Evolutionary conservation across 768 basidiomycete species (phyloP).

Genomic region (Macrolepiota albuminosa): DNA sequence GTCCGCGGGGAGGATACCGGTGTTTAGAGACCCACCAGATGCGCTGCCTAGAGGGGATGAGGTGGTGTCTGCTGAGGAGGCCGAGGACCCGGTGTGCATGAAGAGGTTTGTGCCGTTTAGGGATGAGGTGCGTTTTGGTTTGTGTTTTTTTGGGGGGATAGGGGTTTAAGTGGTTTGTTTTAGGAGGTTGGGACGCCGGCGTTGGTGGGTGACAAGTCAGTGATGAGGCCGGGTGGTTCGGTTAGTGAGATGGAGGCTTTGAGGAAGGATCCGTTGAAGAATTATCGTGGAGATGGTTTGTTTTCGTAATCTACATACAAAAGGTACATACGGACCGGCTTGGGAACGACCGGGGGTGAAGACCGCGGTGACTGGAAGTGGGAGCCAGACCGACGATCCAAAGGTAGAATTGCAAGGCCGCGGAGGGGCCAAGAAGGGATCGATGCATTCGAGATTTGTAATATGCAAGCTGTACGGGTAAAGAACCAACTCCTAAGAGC

Average conservation of each 20-base stretch:
- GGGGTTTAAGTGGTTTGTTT: conserved; percentile 16
- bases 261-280: conserved; percentile 76
- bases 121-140: too few species aligned
- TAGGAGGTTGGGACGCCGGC: conserved; percentile 67
- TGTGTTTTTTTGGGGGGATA: background rate
- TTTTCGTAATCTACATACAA: too few species aligned
- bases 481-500: too few species aligned
- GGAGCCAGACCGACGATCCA: too few species aligned
- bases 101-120: too few species aligned
- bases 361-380: too few species aligned
- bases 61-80: background rate
- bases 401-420: too few species aligned
- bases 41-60: conserved; percentile 17
- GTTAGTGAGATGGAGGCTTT: conserved; percentile 67
- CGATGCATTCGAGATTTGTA: background rate
- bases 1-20: conserved; percentile 47
- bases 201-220: conserved; percentile 8
- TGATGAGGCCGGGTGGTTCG: conserved; percentile 28
- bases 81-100: conserved; percentile 11
- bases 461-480: background rate
- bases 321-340: too few species aligned
- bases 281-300: conserved; percentile 35
- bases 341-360: too few species aligned
- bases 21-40: conserved; percentile 60
- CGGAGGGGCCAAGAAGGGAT: background rate